Evolutionary conservation across 371 early-diverging fungal species (phyloP).

Genomic region (Mucor lusitanicus): DNA sequence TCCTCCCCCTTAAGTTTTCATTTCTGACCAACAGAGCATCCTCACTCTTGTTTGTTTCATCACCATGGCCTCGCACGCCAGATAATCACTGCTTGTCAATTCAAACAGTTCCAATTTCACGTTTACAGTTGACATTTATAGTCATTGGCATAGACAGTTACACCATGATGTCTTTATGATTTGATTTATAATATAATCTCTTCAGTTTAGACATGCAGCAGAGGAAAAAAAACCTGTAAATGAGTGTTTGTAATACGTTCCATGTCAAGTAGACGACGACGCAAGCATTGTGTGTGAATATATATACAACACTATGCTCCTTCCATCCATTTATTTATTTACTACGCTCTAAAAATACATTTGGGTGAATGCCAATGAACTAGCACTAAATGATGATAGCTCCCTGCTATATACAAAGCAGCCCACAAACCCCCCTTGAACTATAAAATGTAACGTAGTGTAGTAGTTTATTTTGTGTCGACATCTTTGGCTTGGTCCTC

Average conservation of each 20-base stretch:
- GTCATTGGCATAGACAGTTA: background rate
- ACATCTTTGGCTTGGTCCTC: background rate
- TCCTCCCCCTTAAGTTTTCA: slow-evolving; percentile 6
- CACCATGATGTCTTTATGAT: background rate
- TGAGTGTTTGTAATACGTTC: background rate
- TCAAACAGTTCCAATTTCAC: background rate
- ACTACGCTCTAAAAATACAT: slow-evolving; percentile 1
- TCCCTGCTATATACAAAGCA: background rate
- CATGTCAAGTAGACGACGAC: background rate
- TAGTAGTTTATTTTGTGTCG: background rate
- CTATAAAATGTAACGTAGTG: background rate
- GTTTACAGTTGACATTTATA: background rate
- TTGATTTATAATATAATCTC: background rate
- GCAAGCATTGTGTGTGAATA: background rate
- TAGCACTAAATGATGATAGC: background rate
- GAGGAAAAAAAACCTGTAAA: background rate
- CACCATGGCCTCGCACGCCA: background rate
- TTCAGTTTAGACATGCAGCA: background rate
- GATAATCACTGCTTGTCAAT: background rate
- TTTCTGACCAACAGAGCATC: background rate
- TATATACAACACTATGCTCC: background rate
- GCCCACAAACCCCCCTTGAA: background rate
- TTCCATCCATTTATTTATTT: background rate
- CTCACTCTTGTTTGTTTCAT: background rate
- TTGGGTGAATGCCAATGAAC: background rate